phyloP scores from a whole-genome alignment of 306 rosid genomes.

The Carpinus fangiana region DNA sequence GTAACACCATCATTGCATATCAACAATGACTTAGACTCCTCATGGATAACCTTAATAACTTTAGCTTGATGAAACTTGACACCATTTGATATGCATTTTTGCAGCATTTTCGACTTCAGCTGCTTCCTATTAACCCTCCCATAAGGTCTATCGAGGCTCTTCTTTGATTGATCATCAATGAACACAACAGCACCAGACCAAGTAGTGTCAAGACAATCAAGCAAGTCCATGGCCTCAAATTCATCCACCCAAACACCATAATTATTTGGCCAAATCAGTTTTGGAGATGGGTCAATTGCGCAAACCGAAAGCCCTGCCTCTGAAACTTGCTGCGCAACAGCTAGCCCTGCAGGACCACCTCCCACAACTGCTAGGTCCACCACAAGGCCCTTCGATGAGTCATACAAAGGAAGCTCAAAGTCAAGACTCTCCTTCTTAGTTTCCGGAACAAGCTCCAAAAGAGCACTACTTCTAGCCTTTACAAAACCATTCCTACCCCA shows the following conservation, averaged over 20 bases:
- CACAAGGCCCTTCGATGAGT: constrained; percentile 70
- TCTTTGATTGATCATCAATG: constrained; percentile 56
- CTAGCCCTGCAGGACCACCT: constrained; percentile 97
- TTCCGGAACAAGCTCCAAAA: constrained; percentile 94
- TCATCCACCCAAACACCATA: constrained; percentile 99
- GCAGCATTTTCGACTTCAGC: constrained; percentile 90
- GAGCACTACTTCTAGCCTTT: constrained; percentile 63
- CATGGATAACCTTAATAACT: constrained; percentile 79
- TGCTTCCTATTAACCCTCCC: constrained; percentile 95
- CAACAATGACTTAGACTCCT: constrained; percentile 74
- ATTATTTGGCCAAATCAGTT: constrained; percentile 94
- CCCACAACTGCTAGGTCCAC: constrained; percentile 96
- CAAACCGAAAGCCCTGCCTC: constrained; percentile 95
- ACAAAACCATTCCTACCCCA: constrained; percentile 46
- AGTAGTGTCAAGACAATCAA: constrained; percentile 93
- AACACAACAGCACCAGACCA: constrained; percentile 96
- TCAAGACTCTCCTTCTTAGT: constrained; percentile 83
- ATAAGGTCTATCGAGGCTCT: constrained; percentile 81
- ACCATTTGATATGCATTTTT: constrained; percentile 79
- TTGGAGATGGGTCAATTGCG: constrained; percentile 83
- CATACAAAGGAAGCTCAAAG: constrained; percentile 86
- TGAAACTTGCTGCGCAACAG: constrained; percentile 97
- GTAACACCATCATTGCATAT: constrained; percentile 88
- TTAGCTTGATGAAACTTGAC: constrained; percentile 93
- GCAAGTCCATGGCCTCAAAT: constrained; percentile 92